Evolutionary conservation across 441 rosid genomes (phyloP).

Genomic region (Erodium chrysanthum): DNA sequence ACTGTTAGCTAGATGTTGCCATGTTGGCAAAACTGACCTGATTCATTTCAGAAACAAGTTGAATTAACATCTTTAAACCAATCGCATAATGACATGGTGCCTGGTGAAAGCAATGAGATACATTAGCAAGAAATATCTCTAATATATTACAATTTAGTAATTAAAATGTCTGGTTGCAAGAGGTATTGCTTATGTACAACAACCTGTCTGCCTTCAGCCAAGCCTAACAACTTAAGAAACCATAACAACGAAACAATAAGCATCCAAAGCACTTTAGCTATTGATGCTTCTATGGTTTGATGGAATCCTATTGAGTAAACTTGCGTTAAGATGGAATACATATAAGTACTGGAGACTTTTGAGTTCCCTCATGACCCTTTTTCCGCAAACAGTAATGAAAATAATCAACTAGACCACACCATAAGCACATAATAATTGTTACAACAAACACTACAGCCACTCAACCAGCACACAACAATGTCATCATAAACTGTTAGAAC

Average conservation of each 20-base stretch:
- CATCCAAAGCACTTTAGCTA: background rate
- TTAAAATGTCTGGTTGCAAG: background rate
- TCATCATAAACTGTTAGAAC: background rate
- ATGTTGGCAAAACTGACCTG: slow-evolving; percentile 41
- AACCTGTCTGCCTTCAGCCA: background rate
- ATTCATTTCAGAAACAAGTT: slow-evolving; percentile 95
- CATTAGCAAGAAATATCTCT: slow-evolving; percentile 12
- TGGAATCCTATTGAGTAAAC: background rate
- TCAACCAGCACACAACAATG: background rate
- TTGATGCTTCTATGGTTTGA: background rate
- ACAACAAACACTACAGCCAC: slow-evolving; percentile 3
- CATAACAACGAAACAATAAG: background rate
- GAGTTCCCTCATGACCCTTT: background rate
- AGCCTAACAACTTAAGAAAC: background rate
- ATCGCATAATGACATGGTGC: slow-evolving; percentile 75
- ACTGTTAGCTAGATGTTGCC: slow-evolving; percentile 11
- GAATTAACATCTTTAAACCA: slow-evolving; percentile 89
- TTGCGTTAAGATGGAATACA: background rate
- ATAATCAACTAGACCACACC: background rate
- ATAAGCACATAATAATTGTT: background rate
- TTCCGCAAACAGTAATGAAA: background rate
- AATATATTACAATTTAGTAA: background rate
- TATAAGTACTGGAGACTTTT: background rate
- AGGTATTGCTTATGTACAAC: background rate
- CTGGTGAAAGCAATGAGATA: slow-evolving; percentile 32